Percentiles rank a stretch among this genome's conserved stretches.
These are phyloP conservation scores for Erythrophleum fordii DNA, from an alignment of 306 rosid genomes.

Conservation along the genomic window DNA sequence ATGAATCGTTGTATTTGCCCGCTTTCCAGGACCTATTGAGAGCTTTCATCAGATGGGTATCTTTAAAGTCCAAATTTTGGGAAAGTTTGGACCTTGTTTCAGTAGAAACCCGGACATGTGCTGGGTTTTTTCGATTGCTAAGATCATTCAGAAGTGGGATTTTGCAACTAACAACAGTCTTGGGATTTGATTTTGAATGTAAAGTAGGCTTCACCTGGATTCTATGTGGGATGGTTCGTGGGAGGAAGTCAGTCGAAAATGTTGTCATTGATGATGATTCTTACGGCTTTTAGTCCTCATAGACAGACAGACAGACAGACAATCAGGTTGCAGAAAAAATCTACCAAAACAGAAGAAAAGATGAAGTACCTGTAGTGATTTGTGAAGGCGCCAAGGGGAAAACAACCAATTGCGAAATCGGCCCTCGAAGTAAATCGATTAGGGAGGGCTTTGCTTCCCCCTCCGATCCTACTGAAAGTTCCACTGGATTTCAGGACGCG, in stretches of 20 bases:
- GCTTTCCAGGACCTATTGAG: conserved; percentile 67
- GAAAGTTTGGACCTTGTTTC: conserved; percentile 42
- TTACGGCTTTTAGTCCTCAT: conserved; percentile 28
- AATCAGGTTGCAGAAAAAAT: conserved; percentile 10
- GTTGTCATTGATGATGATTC: conserved; percentile 53
- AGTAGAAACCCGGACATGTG: conserved; percentile 36
- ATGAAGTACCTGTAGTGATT: conserved; percentile 8
- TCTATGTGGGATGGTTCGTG: conserved; percentile 48
- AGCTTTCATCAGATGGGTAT: conserved; percentile 63
- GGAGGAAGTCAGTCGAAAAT: conserved; percentile 66
- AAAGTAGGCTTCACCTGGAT: conserved; percentile 43
- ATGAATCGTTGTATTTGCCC: conserved; percentile 68
- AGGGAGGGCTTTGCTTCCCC: not conserved
- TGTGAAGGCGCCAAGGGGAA: not conserved
- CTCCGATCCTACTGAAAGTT: not conserved
- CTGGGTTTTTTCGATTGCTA: conserved; percentile 40
- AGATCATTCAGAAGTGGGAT: conserved; percentile 40
- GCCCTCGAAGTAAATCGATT: not conserved
- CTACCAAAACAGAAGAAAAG: not conserved
- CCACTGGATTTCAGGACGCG: not conserved
- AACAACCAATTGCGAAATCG: not conserved
- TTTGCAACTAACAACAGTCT: conserved; percentile 41
- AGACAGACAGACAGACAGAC: conserved; percentile 35
- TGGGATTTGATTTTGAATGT: conserved; percentile 37
- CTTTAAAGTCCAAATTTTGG: conserved; percentile 46